Base-by-base conservation (phyloP, 1,139 yeast genomes). In the Kodamaea arcana region DNA sequence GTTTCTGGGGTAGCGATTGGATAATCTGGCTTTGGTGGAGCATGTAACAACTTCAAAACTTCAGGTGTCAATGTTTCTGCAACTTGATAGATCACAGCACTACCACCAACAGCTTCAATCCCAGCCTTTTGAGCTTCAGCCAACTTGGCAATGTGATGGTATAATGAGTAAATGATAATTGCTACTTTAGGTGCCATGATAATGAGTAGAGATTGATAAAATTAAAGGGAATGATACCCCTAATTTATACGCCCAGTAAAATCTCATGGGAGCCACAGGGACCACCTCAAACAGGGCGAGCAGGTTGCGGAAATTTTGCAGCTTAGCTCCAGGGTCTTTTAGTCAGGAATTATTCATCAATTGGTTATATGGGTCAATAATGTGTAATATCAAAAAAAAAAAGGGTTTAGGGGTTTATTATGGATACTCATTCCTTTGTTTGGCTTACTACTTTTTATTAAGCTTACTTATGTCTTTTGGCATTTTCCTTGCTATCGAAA, bases 51-150 rank as follows among this genome's bases (percentile, higher is more conserved):
- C 23, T 48, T 40, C 49, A 63, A 58, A 22, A 61, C 53, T 3
- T 55, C 60, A 24, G 49, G 49, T 13, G 59, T 38, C 43, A 63
- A 58, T 32, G 69, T 63, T 47, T 64, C 70, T 9, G 60, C 54
- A 28, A 64, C 60, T 47, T 63, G 68, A 54, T 49, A 65, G 40
- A 65, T 54, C 35, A 53, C 56, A n/a, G 68, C 69, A 23, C 44
- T 30, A 30, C 65, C 68, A 30, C 71, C 71, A 12, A 69, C 65
- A 24, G 60, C 48, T 47, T 59, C 67, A 25, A 65, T 51, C 32
- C 70, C 69, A 39, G 46, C 44, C 52, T 69, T 60, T 34, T 49
- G 62, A 8, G 59, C 51, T 41, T 56, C 58, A 15, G 69, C 69
- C 51, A 62, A 44, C 39, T 58, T 54, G 40, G 60, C 54, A 36